These are phyloP conservation scores for Papiliotrema flavescens DNA, from an alignment of 1,284 basidiomycete species.

Conservation along the genomic window DNA sequence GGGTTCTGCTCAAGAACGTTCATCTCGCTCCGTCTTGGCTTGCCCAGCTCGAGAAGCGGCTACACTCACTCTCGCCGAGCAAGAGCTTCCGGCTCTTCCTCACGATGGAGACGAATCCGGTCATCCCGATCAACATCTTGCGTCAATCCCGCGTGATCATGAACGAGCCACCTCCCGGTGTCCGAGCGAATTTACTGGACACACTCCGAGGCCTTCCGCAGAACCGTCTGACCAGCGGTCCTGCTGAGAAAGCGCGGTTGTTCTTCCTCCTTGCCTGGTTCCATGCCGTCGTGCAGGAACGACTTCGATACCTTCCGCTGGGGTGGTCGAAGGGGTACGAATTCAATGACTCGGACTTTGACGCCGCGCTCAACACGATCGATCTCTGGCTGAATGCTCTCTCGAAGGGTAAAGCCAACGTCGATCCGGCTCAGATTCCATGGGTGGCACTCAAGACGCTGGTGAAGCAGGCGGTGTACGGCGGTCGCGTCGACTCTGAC, in stretches of 20 bases:
- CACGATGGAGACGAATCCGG: constrained; percentile 84
- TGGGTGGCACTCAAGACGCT: constrained; percentile 88
- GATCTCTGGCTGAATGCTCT: constrained; percentile 78
- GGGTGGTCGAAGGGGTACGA: constrained; percentile 96
- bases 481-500: constrained; percentile 87
- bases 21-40: constrained; percentile 93
- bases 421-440: constrained; percentile 84
- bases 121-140: constrained; percentile 89
- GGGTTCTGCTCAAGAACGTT: constrained; percentile 94
- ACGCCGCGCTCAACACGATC: constrained; percentile 85
- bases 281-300: constrained; percentile 93
- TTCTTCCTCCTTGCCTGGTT: constrained; percentile 98
- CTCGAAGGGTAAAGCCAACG: constrained; percentile 81
- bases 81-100: constrained; percentile 90
- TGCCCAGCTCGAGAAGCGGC: constrained; percentile 88
- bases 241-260: constrained; percentile 81
- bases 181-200: constrained; percentile 90
- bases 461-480: constrained; percentile 92
- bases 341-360: constrained; percentile 96
- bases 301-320: constrained; percentile 86
- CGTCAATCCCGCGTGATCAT: constrained; percentile 91
- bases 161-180: constrained; percentile 94
- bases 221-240: constrained; percentile 60
- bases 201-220: constrained; percentile 77
- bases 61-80: constrained; percentile 86